A percentile compares a stretch with the other conserved stretches of the same genome.
phyloP scores from a whole-genome alignment of 106 monocot species.

The Dendrobium officinale region DNA sequence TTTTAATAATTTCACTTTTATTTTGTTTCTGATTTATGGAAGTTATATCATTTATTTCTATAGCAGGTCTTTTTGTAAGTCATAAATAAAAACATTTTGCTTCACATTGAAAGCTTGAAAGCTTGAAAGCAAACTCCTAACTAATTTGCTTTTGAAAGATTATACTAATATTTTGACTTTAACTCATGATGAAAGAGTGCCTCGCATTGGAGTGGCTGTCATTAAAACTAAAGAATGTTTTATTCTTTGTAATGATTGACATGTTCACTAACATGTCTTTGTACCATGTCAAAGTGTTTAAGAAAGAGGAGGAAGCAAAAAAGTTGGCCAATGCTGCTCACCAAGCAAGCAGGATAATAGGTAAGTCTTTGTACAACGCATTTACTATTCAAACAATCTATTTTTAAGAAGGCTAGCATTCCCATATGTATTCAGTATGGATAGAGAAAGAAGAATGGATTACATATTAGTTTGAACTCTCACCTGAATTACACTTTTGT shows the following conservation, averaged over 20 bases:
- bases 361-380: conserved; percentile 21
- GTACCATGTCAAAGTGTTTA: conserved; percentile 42
- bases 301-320: conserved; percentile 86
- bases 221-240: background rate
- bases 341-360: conserved; percentile 22
- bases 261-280: background rate
- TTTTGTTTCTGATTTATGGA: background rate
- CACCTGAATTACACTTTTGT: background rate
- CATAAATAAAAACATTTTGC: background rate
- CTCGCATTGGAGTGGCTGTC: background rate
- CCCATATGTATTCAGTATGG: background rate
- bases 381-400: background rate
- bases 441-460: background rate
- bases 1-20: background rate
- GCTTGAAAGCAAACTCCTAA: background rate
- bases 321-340: conserved; percentile 15
- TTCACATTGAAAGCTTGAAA: background rate
- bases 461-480: background rate
- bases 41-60: background rate
- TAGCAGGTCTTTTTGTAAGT: background rate
- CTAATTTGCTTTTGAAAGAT: background rate
- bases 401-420: background rate
- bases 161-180: background rate
- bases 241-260: background rate
- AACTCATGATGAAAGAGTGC: background rate